A percentile compares a stretch with the other conserved stretches of the same genome.
Evolutionary conservation across 1,284 basidiomycete genomes (phyloP).

Genomic region (Marasmius fiardii): DNA sequence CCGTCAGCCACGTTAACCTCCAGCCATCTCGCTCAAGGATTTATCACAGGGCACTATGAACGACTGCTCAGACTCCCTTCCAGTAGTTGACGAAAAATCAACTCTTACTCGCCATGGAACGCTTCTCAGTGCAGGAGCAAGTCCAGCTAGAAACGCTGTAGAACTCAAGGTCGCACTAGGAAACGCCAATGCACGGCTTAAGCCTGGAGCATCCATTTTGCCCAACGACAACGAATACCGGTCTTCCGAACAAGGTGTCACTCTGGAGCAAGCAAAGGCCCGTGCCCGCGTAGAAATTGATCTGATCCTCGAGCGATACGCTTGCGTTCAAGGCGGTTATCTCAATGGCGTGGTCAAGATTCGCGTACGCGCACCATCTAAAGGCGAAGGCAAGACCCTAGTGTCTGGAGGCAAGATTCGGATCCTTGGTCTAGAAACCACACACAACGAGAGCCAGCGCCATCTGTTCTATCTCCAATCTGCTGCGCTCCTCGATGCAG

Average conservation of each 20-base stretch:
- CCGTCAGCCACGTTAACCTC: too few species aligned
- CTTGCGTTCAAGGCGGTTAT: constrained; percentile 80
- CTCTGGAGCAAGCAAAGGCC: constrained; percentile 63
- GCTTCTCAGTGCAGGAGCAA: constrained; percentile 43
- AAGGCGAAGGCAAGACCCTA: constrained; percentile 59
- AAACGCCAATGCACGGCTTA: constrained; percentile 51
- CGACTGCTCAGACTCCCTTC: neutral
- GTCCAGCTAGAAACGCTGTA: constrained; percentile 43
- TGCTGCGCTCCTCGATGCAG: constrained; percentile 54
- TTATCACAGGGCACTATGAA: neutral
- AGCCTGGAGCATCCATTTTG: constrained; percentile 45
- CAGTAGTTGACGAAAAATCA: constrained; percentile 17
- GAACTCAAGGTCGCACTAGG: constrained; percentile 63
- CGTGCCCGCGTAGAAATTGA: constrained; percentile 83
- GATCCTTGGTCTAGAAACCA: constrained; percentile 85
- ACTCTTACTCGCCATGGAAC: constrained; percentile 46
- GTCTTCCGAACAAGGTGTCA: constrained; percentile 27
- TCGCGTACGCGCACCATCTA: constrained; percentile 56
- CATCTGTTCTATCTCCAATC: constrained; percentile 88
- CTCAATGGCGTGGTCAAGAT: constrained; percentile 76
- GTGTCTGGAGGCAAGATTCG: constrained; percentile 82
- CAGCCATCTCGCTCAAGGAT: too few species aligned
- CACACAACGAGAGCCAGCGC: constrained; percentile 57
- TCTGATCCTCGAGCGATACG: constrained; percentile 73
- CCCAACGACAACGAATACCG: constrained; percentile 19